These are phyloP conservation scores for Epicoccum nigrum DNA, from an alignment of 2,329 filamentous ascomycete genomes.

Conservation along the genomic window DNA sequence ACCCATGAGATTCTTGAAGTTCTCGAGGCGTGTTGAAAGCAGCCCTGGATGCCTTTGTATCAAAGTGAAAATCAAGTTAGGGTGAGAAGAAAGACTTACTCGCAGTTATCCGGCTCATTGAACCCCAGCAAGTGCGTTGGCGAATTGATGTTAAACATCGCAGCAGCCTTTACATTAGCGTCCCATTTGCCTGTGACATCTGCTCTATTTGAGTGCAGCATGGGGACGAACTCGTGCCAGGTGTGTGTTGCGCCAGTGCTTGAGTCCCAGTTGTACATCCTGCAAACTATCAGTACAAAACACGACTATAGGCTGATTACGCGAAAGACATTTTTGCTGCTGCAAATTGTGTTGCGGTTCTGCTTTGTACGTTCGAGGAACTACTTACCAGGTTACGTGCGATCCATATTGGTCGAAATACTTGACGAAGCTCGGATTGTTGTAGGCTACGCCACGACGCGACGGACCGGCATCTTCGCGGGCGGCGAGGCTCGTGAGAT, in stretches of 20 bases:
- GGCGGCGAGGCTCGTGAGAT: background rate
- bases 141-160: background rate
- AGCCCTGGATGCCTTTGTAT: background rate
- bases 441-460: conserved; percentile 69
- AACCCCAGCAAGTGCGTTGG: conserved; percentile 37
- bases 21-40: too few relatives aligned
- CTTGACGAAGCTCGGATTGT: conserved; percentile 59
- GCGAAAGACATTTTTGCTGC: background rate
- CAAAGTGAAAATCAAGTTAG: background rate
- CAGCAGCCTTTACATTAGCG: conserved; percentile 19
- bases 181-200: conserved; percentile 29
- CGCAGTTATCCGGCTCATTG: conserved; percentile 45
- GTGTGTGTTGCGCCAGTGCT: conserved; percentile 39
- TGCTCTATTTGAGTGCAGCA: conserved; percentile 26
- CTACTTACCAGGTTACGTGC: conserved; percentile 58
- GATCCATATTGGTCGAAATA: conserved; percentile 53
- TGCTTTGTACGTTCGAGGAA: too few relatives aligned
- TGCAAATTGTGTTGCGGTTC: too few relatives aligned
- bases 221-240: conserved; percentile 66
- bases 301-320: too few relatives aligned
- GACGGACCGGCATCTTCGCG: conserved; percentile 45
- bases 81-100: conserved; percentile 15
- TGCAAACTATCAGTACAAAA: too few relatives aligned
- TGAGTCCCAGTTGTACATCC: conserved; percentile 70
- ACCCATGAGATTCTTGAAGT: too few relatives aligned